These are phyloP conservation scores for Oligophagozyma castellii DNA, from an alignment of 1,139 yeast species.

Conservation along the genomic window DNA sequence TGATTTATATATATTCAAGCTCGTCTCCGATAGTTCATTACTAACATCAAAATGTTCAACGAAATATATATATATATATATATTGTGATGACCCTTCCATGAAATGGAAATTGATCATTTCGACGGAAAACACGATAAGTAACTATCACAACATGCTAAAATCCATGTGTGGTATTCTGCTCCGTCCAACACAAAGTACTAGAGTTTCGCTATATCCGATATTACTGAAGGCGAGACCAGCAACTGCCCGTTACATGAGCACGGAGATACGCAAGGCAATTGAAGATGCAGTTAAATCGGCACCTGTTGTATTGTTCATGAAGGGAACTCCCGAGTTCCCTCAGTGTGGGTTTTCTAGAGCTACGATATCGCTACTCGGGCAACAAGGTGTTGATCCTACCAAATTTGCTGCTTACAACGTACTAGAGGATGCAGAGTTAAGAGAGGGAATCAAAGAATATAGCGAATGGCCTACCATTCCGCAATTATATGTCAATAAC, in stretches of 20 bases:
- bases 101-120: no score
- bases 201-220: no score
- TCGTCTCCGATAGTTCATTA: no score
- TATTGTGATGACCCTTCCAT: no score
- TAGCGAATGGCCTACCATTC: constrained; percentile 59
- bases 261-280: constrained; percentile 74
- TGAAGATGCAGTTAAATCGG: constrained; percentile 68
- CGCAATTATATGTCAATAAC: constrained; percentile 47
- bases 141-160: no score
- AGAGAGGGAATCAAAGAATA: constrained; percentile 90
- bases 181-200: no score
- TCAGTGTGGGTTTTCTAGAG: constrained; percentile 94
- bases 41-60: no score
- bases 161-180: no score
- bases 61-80: no score
- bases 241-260: constrained; percentile 30
- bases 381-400: constrained; percentile 95
- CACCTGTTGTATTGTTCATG: constrained; percentile 93
- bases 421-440: constrained; percentile 83
- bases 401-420: constrained; percentile 95
- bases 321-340: constrained; percentile 97
- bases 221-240: no score
- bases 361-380: constrained; percentile 84
- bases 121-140: no score
- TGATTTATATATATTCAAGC: no score